A percentile compares a stretch with the other conserved stretches of the same genome.
phyloP scores from a whole-genome alignment of 2,329 filamentous ascomycete genomes.

The Pseudodiploospora longispora region DNA sequence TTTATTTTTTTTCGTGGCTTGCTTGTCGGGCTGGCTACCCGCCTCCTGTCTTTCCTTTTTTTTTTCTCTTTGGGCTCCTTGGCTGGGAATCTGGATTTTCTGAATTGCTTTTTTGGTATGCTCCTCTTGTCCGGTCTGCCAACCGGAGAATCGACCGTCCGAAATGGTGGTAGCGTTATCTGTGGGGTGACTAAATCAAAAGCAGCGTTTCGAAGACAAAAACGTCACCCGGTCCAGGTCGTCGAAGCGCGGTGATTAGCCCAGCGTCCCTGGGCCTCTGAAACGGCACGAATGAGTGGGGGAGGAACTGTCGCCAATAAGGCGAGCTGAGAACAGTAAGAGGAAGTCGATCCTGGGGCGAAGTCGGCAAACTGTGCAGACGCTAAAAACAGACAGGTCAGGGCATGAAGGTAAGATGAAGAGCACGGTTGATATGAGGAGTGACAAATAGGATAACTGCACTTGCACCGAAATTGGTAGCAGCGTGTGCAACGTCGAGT shows the following conservation, averaged over 20 bases:
- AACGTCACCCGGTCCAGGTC: neutral
- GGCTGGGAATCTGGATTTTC: neutral
- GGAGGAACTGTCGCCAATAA: neutral
- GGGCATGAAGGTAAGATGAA: no score
- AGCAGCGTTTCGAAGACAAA: neutral
- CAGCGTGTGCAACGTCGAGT: no score
- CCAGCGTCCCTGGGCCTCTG: neutral
- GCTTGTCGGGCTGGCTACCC: neutral
- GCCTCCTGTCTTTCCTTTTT: neutral
- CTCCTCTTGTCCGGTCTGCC: neutral
- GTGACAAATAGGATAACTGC: no score
- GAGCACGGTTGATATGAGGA: no score
- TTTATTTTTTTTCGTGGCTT: neutral
- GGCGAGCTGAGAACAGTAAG: neutral
- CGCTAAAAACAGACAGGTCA: no score
- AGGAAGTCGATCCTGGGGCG: no score
- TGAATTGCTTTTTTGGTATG: neutral
- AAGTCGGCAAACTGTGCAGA: no score
- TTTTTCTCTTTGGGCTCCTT: neutral
- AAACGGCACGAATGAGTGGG: neutral
- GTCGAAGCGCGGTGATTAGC: neutral
- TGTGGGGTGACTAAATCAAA: constrained; percentile 1
- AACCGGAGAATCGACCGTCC: neutral
- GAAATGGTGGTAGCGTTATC: neutral
- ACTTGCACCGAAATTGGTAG: no score